Evolutionary conservation across 257 asterid species (phyloP), one percentile per base, ranked within the genome.

Genomic region (Jacaranda copaia): DNA sequence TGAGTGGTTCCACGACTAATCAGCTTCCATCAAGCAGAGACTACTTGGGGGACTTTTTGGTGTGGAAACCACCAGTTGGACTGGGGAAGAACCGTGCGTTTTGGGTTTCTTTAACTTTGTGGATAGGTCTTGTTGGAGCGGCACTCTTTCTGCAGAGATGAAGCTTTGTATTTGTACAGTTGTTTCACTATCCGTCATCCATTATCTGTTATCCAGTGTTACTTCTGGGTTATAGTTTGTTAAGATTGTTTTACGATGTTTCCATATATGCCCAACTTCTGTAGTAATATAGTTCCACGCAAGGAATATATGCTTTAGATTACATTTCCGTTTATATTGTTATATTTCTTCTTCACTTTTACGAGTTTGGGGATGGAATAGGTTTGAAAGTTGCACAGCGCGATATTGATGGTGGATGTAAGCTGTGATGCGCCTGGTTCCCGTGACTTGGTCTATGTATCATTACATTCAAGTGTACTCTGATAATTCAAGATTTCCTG

Each of bases 51-150:
- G 97, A 95, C 79, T 89, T 95, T 51, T 14, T 95, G 87, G 91
- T 82, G 42, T 88, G 97, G 99, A 93, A 92, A 75, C 97, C 96
- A 1, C 97, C 97, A 0, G 80, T 76, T 5, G 97, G 87, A 20
- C 64, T 93, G 82, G 94, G 89, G 87, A 89, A 95, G 78, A 93
- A 85, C 81, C 87, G 78, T 46, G 81, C 89, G 3, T 90, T 93
- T 81, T 95, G 98, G 99, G 85, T 90, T 66, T 81, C 93, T 13
- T 85, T 95, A 62, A 83, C 96, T 70, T 32, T 96, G 71, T 91
- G 99, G 99, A 72, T 87, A 12, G 93, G 92, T 46, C 88, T 96
- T 66, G 99, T 96, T 81, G 98, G 97, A 63, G 91, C 97, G 36
- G 96, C 89, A 0, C 85, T 96, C 68, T 85, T 90, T 65, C 80